Percentiles rank a stretch among this genome's conserved stretches.
Evolutionary conservation across 768 basidiomycete genomes (phyloP).

Genomic region (Lactarius pseudohatsudake): DNA sequence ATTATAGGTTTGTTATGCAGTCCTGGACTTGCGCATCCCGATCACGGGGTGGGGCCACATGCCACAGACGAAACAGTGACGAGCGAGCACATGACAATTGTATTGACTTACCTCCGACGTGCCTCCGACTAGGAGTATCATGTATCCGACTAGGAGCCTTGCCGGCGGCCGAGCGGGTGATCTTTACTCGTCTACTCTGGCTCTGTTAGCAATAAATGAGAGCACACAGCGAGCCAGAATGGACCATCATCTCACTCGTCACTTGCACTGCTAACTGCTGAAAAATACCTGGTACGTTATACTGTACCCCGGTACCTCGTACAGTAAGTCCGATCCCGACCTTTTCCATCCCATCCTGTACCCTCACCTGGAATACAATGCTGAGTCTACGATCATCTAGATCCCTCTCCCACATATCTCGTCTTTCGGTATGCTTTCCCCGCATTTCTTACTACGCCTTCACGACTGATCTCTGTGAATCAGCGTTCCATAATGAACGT

Average conservation of each 20-base stretch:
- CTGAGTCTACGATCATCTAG: slow-evolving; percentile 4
- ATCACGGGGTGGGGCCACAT: neutral
- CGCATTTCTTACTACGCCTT: neutral
- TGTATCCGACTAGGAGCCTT: neutral
- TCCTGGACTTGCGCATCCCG: neutral
- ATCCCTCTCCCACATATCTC: neutral
- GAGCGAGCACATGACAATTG: too few relatives aligned
- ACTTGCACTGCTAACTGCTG: neutral
- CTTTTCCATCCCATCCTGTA: neutral
- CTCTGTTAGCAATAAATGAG: neutral
- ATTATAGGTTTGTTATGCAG: neutral
- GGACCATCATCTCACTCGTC: neutral
- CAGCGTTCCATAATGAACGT: slow-evolving; percentile 3
- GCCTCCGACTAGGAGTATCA: neutral
- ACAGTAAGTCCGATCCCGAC: neutral
- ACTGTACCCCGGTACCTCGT: neutral
- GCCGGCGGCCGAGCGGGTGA: neutral
- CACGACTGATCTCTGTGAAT: neutral
- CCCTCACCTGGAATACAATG: slow-evolving; percentile 8
- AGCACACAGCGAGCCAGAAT: neutral
- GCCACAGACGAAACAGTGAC: neutral
- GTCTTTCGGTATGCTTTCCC: slow-evolving; percentile 15
- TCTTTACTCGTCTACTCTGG: neutral
- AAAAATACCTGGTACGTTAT: neutral
- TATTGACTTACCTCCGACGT: too few relatives aligned